Conservation (phyloP, 768 basidiomycete genomes). For the Lyophyllum atratum region DNA sequence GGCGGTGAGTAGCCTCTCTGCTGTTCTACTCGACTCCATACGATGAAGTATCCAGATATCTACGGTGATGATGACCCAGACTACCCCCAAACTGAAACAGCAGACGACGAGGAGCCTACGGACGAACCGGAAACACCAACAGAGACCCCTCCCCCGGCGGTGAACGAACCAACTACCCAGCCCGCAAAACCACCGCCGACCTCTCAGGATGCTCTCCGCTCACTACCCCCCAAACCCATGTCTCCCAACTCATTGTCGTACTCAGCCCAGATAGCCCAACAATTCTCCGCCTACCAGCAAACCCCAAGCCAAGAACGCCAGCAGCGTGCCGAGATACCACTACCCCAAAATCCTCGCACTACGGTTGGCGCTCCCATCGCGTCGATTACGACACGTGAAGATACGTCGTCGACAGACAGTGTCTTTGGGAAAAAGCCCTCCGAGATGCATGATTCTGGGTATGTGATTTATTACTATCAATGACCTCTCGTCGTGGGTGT, state of each 20-base stretch:
- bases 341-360: slow-evolving; percentile 25
- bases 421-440: slow-evolving; percentile 63
- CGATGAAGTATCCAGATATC: slow-evolving; percentile 39
- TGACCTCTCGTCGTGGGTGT: slow-evolving; percentile 3
- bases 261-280: slow-evolving; percentile 66
- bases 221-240: slow-evolving; percentile 29
- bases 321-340: slow-evolving; percentile 35
- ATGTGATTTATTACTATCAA: slow-evolving; percentile 37
- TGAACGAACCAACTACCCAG: slow-evolving; percentile 1
- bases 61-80: slow-evolving; percentile 56
- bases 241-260: slow-evolving; percentile 46
- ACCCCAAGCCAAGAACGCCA: slow-evolving; percentile 67
- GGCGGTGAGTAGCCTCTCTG: slow-evolving; percentile 25
- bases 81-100: slow-evolving; percentile 24
- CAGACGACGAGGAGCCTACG: slow-evolving; percentile 29
- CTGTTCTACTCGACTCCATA: slow-evolving; percentile 34
- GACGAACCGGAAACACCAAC: slow-evolving; percentile 21
- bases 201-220: slow-evolving; percentile 20
- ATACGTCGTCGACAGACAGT: slow-evolving; percentile 33
- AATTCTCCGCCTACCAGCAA: slow-evolving; percentile 65
- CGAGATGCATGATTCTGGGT: slow-evolving; percentile 86
- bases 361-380: slow-evolving; percentile 22
- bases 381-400: slow-evolving; percentile 31
- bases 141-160: slow-evolving; percentile 13
- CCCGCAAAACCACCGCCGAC: slow-evolving; percentile 12